Conservation (phyloP, 257 asterid genomes). For the Phtheirospermum japonicum region DNA sequence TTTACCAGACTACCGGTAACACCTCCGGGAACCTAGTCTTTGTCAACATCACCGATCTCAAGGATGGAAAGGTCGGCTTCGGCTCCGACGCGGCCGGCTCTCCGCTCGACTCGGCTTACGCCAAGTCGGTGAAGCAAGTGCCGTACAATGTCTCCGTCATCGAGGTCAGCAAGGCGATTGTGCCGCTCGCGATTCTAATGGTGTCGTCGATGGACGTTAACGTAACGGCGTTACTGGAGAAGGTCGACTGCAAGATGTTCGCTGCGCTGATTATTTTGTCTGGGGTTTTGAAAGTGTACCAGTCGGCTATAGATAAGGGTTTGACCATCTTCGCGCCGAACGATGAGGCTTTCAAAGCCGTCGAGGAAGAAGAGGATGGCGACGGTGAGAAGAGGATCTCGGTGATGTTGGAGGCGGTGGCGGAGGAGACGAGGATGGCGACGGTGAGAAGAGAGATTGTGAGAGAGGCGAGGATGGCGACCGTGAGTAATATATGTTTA, state of each 20-base stretch:
- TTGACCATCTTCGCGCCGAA: constrained; percentile 82
- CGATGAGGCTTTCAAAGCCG: constrained; percentile 88
- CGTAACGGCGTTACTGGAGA: constrained; percentile 64
- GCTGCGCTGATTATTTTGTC: constrained; percentile 47
- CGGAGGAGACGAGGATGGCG: too few species aligned
- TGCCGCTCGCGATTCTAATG: constrained; percentile 54
- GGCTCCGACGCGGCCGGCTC: constrained; percentile 84
- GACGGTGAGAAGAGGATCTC: too few species aligned
- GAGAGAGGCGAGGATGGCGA: too few species aligned
- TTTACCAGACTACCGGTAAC: constrained; percentile 90
- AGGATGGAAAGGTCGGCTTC: constrained; percentile 90
- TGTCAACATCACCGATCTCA: constrained; percentile 79
- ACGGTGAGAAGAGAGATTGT: too few species aligned
- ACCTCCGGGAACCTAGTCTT: constrained; percentile 73
- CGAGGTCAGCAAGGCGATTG: too few species aligned
- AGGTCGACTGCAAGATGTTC: constrained; percentile 91
- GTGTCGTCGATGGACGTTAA: constrained; percentile 57
- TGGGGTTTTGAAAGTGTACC: constrained; percentile 64
- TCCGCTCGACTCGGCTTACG: constrained; percentile 48
- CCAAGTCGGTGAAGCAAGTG: constrained; percentile 56
- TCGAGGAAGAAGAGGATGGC: too few species aligned
- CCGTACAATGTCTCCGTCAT: constrained; percentile 77
- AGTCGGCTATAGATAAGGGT: constrained; percentile 54
- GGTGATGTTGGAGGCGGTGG: too few species aligned
- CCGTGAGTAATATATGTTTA: too few species aligned